phyloP scores from a whole-genome alignment of 73 alveolate species.

The Paramecium biaurelia region DNA sequence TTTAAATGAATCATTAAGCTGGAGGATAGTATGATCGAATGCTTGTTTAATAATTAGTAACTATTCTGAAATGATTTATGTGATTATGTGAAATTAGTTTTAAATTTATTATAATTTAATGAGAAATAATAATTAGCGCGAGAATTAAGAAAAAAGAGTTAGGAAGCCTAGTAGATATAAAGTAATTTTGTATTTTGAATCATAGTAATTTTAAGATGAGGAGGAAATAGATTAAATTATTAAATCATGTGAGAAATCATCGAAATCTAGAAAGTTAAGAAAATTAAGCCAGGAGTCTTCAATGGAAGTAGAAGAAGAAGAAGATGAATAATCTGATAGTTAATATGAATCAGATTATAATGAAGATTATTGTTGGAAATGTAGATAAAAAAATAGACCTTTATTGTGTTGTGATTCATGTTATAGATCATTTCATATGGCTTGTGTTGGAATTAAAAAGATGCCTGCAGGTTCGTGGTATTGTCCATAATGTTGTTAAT shows the following conservation, averaged over 20 bases:
- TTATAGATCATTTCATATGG: slow-evolving; percentile 69
- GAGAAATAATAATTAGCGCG: slow-evolving; percentile 22
- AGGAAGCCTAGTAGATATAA: background rate
- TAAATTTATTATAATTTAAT: background rate
- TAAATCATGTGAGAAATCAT: slow-evolving; percentile 1
- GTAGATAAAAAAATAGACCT: slow-evolving; percentile 51
- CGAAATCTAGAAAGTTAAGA: background rate
- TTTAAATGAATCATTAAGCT: background rate
- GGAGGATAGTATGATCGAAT: slow-evolving; percentile 19
- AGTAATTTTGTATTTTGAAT: background rate
- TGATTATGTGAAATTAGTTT: background rate
- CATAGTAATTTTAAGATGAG: background rate
- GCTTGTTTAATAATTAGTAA: background rate
- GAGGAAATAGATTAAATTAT: slow-evolving; percentile 15
- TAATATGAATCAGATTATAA: slow-evolving; percentile 5
- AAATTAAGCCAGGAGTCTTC: slow-evolving; percentile 12
- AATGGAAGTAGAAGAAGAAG: slow-evolving; percentile 25
- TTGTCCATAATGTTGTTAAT: slow-evolving; percentile 64
- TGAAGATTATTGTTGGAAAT: slow-evolving; percentile 37
- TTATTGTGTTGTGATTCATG: slow-evolving; percentile 70
- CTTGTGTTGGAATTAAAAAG: slow-evolving; percentile 64
- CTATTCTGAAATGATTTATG: background rate
- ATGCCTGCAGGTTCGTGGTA: slow-evolving; percentile 68
- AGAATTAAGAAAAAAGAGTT: background rate
- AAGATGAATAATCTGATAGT: background rate